Base-by-base conservation (phyloP, 805 yeast species). In the Clavispora phyllophila region DNA sequence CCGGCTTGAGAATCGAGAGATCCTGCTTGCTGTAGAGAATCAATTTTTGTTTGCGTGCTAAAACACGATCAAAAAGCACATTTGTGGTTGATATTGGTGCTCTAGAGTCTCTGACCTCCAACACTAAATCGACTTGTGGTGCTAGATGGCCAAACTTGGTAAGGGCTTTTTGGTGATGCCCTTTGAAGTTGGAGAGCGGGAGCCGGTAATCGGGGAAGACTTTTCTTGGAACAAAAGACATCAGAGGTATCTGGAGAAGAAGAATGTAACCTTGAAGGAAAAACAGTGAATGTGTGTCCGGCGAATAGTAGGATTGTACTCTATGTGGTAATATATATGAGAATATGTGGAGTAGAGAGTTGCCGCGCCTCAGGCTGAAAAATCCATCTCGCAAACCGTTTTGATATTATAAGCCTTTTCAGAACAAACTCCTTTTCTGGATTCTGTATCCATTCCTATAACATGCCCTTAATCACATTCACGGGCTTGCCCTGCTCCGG, bases 401-500 rank as follows among this genome's bases (percentile, higher is more conserved):
- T 13, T 7, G 2, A 5, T 8, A 22, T 22, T 22, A 5, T 22
- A 22, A 8, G 23, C 8, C 23, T 22, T 22, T 8, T 22, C 23
- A 22, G n/a, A n/a, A n/a, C n/a, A n/a, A n/a, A n/a, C n/a, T n/a
- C n/a, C n/a, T n/a, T n/a, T n/a, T n/a, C n/a, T n/a, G n/a, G n/a
- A n/a, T n/a, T n/a, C n/a, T n/a, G n/a, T n/a, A n/a, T n/a, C 23
- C 23, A 22, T 5, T 22, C 23, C 23, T 22, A 8, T 25, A 24
- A n/a, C 24, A 93, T 91, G 99, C 98, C 98, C 2, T 68, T 91
- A 24, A 72, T 91, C 7, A 68, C 87, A 23, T 70, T 93, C 40
- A 81, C 95, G 1, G 99, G 99, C 0, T 81, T 73, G 40, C 98
- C 99, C 3, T 72, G 83, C 19, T 75, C 87, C 3, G 98, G 98